Conservation (phyloP, 2,329 filamentous ascomycete species). For the Arthrobotrys iridis region DNA sequence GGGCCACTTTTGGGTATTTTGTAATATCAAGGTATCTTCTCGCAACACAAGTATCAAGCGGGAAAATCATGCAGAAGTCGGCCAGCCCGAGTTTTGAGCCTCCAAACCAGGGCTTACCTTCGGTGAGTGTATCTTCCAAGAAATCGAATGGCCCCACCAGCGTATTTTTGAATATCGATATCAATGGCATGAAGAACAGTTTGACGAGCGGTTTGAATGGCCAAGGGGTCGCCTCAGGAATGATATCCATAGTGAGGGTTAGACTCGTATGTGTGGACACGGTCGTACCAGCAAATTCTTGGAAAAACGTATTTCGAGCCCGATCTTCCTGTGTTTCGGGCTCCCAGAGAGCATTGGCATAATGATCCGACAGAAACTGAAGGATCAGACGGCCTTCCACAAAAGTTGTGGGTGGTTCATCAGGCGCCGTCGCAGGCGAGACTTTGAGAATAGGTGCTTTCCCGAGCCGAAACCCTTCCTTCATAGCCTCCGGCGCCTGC, state of each 20-base stretch:
- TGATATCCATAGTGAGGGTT: constrained; percentile 28
- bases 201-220: constrained; percentile 39
- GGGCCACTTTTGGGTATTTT: constrained; percentile 37
- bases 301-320: constrained; percentile 37
- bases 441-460: constrained; percentile 39
- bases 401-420: constrained; percentile 42
- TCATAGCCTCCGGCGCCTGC: constrained; percentile 36
- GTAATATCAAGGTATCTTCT: constrained; percentile 36
- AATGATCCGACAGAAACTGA: constrained; percentile 39
- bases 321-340: constrained; percentile 1
- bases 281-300: constrained; percentile 36
- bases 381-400: constrained; percentile 41
- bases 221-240: constrained; percentile 46
- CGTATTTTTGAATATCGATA: constrained; percentile 14
- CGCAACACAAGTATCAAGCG: constrained; percentile 33
- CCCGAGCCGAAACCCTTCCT: constrained; percentile 45
- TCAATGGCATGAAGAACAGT: constrained; percentile 27
- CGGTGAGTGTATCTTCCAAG: constrained; percentile 39
- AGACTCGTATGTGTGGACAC: constrained; percentile 21
- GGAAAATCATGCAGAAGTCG: constrained; percentile 44
- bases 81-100: constrained; percentile 40
- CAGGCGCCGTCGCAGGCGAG: constrained; percentile 32
- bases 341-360: constrained; percentile 36
- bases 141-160: constrained; percentile 22
- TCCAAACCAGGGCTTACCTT: constrained; percentile 44